Evolutionary conservation across 495 filamentous ascomycete genomes (phyloP), one percentile per base, ranked within the genome.

Genomic region (Xylaria intraflava): DNA sequence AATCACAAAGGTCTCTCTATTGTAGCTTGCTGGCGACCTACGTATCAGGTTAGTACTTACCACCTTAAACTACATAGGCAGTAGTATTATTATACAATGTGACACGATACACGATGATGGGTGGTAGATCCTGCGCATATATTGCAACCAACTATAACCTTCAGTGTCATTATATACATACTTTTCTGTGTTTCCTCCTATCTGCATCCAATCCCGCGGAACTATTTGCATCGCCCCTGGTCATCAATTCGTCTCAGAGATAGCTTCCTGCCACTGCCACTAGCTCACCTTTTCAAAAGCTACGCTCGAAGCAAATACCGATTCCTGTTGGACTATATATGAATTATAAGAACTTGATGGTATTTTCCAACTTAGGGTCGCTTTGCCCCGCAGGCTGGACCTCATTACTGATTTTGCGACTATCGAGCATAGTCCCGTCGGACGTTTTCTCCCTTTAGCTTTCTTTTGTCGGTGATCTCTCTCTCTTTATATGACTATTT

Each of bases 121-220:
- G 43, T 24, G 49, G 51, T 57, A 65, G 60, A 65, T 51, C 55
- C 46, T 29, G 5, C 29, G 38, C 62, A 65, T 62, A 62, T 60
- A 62, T 57, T 36, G 50, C 60, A 62, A 49, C 57, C 56, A 62
- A 60, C 6, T 49, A n/a, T n/a, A n/a, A n/a, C n/a, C n/a, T n/a
- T n/a, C n/a, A n/a, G n/a, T n/a, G n/a, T n/a, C n/a, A n/a, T n/a
- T n/a, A n/a, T n/a, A n/a, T n/a, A 17, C n/a, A 2, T 38, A 38
- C n/a, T 1, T 3, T 54, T 46, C 33, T 53, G 38, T 55, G 52
- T 50, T 45, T 42, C 36, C 26, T 51, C 49, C 29, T 54, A 64
- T 57, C 61, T 45, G 57, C 39, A 56, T 41, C 35, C 47, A 45
- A 53, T 33, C 27, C n/a, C 60, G 55, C 44, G 49, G 55, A 44